Percentiles rank a stretch among this genome's conserved stretches.
Conservation (phyloP, 805 yeast species). For the Crinitomyces ghanaensis region DNA sequence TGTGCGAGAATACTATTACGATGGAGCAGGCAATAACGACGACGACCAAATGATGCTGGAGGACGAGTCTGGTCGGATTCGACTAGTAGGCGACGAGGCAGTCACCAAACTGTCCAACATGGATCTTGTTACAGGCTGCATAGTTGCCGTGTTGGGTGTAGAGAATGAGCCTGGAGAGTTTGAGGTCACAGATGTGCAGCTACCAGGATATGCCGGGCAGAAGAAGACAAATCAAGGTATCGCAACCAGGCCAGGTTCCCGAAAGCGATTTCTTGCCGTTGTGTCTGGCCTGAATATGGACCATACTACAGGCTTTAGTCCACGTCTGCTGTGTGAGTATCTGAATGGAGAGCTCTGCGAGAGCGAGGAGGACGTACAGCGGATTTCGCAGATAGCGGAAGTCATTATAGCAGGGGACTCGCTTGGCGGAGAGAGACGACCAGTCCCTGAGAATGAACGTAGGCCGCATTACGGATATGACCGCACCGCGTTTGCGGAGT, state of each 20-base stretch:
- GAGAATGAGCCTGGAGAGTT: constrained; percentile 76
- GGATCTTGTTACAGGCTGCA: constrained; percentile 87
- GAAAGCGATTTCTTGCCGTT: constrained; percentile 41
- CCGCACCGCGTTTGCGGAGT: too few relatives aligned
- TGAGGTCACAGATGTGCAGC: constrained; percentile 67
- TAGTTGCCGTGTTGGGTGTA: constrained; percentile 77
- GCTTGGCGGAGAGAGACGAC: too few relatives aligned
- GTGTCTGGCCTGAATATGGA: constrained; percentile 66
- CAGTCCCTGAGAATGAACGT: too few relatives aligned
- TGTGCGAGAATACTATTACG: constrained; percentile 36
- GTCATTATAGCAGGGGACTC: constrained; percentile 70
- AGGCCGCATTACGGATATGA: too few relatives aligned
- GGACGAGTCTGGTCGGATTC: constrained; percentile 85
- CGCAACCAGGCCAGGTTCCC: constrained; percentile 2
- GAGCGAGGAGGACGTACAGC: constrained; percentile 14
- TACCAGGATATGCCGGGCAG: constrained; percentile 58
- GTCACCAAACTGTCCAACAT: constrained; percentile 30
- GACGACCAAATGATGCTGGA: constrained; percentile 53
- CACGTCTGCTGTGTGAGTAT: constrained; percentile 53
- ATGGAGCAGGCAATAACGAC: too few relatives aligned
- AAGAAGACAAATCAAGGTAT: constrained; percentile 16
- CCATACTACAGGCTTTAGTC: constrained; percentile 30
- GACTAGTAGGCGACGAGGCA: constrained; percentile 52
- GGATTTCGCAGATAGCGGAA: constrained; percentile 29
- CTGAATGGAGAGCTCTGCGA: constrained; percentile 57